These are phyloP conservation scores for Ceratorhiza oryzae-sativae DNA, from an alignment of 1,284 basidiomycete genomes.

Conservation along the genomic window DNA sequence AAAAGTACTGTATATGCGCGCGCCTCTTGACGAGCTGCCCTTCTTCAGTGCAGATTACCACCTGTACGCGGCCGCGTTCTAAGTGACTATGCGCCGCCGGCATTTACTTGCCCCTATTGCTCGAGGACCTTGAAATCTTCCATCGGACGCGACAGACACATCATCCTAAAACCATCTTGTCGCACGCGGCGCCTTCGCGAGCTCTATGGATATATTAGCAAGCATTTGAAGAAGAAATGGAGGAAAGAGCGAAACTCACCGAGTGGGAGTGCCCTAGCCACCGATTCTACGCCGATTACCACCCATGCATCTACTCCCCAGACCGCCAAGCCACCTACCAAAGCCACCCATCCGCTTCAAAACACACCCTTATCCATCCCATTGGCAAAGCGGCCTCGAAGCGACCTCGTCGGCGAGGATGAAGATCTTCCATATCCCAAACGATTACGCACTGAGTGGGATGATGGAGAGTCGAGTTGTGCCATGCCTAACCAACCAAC, in stretches of 20 bases:
- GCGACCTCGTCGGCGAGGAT: neutral
- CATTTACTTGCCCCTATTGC: slow-evolving; percentile 15
- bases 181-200: neutral
- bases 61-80: neutral
- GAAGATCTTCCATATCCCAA: neutral
- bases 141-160: neutral
- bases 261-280: neutral
- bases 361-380: neutral
- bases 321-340: neutral
- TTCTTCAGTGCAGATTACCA: neutral
- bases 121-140: neutral
- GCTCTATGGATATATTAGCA: neutral
- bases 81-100: neutral
- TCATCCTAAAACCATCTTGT: neutral
- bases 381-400: neutral
- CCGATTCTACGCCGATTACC: neutral
- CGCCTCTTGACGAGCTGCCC: neutral
- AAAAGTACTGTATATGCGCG: neutral
- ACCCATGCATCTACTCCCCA: neutral
- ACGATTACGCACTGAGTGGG: neutral
- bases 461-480: neutral
- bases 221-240: neutral
- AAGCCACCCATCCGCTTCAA: neutral
- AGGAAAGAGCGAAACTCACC: neutral
- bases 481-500: neutral